A percentile compares a stretch with the other conserved stretches of the same genome.
Evolutionary conservation across 2,329 filamentous ascomycete species (phyloP).

Genomic region (Alternaria brassicicola): DNA sequence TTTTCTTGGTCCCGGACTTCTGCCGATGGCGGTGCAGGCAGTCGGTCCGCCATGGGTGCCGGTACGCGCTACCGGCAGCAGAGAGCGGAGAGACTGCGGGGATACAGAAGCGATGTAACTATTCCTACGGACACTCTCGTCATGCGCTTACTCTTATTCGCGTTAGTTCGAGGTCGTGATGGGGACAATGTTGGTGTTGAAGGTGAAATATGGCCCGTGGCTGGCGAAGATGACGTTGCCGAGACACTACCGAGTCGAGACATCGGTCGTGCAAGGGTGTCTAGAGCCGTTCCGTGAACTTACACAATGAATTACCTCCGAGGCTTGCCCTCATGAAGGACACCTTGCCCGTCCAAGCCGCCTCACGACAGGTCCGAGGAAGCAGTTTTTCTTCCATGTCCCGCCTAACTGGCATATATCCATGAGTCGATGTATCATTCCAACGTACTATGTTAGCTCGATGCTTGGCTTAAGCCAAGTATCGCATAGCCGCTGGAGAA

Average conservation of each 20-base stretch:
- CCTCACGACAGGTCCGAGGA: background rate
- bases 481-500: background rate
- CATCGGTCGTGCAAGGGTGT: background rate
- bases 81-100: conserved; percentile 12
- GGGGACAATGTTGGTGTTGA: conserved; percentile 12
- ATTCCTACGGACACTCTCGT: background rate
- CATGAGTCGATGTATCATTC: background rate
- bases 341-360: background rate
- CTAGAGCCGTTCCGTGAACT: background rate
- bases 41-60: conserved; percentile 19
- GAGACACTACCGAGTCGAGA: conserved; percentile 5
- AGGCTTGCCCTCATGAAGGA: background rate
- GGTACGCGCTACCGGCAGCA: conserved; percentile 2
- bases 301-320: background rate
- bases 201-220: conserved; percentile 2
- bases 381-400: background rate
- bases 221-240: conserved; percentile 12
- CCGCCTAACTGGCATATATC: background rate
- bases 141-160: conserved; percentile 1
- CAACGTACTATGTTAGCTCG: background rate
- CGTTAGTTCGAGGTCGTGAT: conserved; percentile 9
- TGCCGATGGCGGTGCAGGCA: conserved; percentile 6
- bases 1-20: conserved; percentile 1
- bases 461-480: background rate
- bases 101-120: conserved; percentile 4